Evolutionary conservation across 495 filamentous ascomycete species (phyloP).

Genomic region (Daldinia grandis): DNA sequence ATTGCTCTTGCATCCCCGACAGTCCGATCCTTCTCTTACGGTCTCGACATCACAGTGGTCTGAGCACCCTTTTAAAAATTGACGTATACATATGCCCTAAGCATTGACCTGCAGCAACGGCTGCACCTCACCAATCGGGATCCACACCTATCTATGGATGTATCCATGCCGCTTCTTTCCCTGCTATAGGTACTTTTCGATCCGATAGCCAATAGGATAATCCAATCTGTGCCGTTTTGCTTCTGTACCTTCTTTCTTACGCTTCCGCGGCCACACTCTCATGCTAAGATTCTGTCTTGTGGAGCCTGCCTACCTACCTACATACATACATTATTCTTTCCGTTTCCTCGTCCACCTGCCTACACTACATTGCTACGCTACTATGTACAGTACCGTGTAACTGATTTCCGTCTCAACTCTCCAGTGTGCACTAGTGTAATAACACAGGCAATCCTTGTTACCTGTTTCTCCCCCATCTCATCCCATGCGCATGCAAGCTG

Average conservation of each 20-base stretch:
- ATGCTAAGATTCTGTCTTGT: background rate
- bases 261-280: background rate
- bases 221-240: background rate
- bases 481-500: slow-evolving; percentile 23
- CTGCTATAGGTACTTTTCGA: slow-evolving; percentile 10
- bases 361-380: slow-evolving; percentile 36
- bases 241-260: slow-evolving; percentile 17
- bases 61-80: slow-evolving; percentile 27
- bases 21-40: slow-evolving; percentile 23
- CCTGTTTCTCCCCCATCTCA: slow-evolving; percentile 27
- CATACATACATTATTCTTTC: background rate
- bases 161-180: slow-evolving; percentile 5
- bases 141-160: slow-evolving; percentile 20
- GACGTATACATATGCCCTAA: slow-evolving; percentile 8
- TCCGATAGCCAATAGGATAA: slow-evolving; percentile 10
- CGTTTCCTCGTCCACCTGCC: slow-evolving; percentile 29
- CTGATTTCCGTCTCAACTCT: slow-evolving; percentile 26
- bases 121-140: slow-evolving; percentile 2
- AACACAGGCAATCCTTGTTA: slow-evolving; percentile 41
- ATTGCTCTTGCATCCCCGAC: slow-evolving; percentile 31
- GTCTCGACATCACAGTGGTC: slow-evolving; percentile 29
- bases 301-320: background rate
- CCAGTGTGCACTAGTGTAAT: slow-evolving; percentile 23
- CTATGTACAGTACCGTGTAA: slow-evolving; percentile 28
- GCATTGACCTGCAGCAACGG: slow-evolving; percentile 12